A percentile compares a stretch with the other conserved stretches of the same genome.
Evolutionary conservation across 805 yeast species (phyloP).

Genomic region (Kodamaea nitidulidarum): DNA sequence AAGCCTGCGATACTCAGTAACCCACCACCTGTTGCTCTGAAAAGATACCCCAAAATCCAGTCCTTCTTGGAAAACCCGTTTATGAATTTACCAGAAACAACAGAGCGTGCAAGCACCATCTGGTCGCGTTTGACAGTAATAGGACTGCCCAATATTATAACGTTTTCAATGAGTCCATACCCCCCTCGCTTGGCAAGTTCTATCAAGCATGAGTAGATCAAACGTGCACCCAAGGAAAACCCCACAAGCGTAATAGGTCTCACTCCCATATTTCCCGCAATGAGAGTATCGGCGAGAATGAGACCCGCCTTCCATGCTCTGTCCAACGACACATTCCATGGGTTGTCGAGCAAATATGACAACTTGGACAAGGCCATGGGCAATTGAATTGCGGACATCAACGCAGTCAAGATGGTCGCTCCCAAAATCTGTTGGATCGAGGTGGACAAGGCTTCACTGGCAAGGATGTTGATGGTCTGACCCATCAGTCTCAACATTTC

Average conservation of each 20-base stretch:
- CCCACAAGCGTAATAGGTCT: constrained; percentile 92
- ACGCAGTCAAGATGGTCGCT: constrained; percentile 79
- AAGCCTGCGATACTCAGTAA: constrained; percentile 87
- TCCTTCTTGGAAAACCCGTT: constrained; percentile 90
- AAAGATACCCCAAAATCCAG: constrained; percentile 93
- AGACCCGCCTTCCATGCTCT: constrained; percentile 96
- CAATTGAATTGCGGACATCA: constrained; percentile 88
- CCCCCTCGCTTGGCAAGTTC: constrained; percentile 86
- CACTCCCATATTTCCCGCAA: constrained; percentile 83
- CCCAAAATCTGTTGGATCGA: constrained; percentile 95
- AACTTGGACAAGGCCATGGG: constrained; percentile 90
- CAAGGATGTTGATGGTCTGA: constrained; percentile 89
- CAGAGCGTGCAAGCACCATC: constrained; percentile 71
- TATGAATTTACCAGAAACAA: constrained; percentile 83
- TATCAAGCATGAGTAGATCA: constrained; percentile 82
- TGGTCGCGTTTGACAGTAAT: constrained; percentile 76
- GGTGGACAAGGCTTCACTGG: constrained; percentile 88
- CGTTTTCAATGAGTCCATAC: constrained; percentile 84
- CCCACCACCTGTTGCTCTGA: constrained; percentile 95
- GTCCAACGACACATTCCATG: constrained; percentile 96
- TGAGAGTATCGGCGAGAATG: constrained; percentile 84
- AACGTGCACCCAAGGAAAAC: constrained; percentile 88
- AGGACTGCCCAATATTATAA: constrained; percentile 83
- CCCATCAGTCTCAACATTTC: constrained; percentile 95
- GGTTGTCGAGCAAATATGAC: constrained; percentile 87